Evolutionary conservation across 2,329 filamentous ascomycete species (phyloP).

Genomic region (Truncatella angustata): DNA sequence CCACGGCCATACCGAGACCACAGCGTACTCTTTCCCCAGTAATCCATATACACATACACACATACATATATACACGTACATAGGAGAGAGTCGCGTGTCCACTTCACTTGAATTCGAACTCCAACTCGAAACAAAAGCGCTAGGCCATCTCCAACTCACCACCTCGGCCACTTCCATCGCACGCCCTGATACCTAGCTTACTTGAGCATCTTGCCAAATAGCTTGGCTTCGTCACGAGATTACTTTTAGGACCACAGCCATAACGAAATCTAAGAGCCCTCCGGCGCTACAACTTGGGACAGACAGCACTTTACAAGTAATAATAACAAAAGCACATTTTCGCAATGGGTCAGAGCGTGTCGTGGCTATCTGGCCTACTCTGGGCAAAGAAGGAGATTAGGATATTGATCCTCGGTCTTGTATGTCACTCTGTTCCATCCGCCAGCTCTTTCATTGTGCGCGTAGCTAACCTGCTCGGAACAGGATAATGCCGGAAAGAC

Average conservation of each 20-base stretch:
- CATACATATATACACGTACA: background rate
- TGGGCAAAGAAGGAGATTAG: slow-evolving; percentile 98
- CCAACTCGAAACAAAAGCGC: too few relatives aligned
- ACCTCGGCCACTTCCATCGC: slow-evolving; percentile 8
- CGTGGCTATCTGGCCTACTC: slow-evolving; percentile 69
- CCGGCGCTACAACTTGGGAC: background rate
- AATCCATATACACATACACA: background rate
- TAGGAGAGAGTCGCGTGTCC: too few relatives aligned
- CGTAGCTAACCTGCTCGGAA: background rate
- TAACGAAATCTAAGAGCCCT: background rate
- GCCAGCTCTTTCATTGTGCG: slow-evolving; percentile 7
- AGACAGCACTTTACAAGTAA: background rate
- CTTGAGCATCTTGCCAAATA: slow-evolving; percentile 1
- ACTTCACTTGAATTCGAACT: too few relatives aligned
- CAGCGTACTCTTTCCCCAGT: background rate
- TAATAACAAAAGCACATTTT: slow-evolving; percentile 5
- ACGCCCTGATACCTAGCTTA: slow-evolving; percentile 5
- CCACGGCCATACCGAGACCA: background rate
- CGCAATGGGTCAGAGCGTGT: slow-evolving; percentile 61
- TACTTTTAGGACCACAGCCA: background rate
- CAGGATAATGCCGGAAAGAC: slow-evolving; percentile 99
- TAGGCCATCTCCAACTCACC: too few relatives aligned
- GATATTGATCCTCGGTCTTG: slow-evolving; percentile 90
- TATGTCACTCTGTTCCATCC: slow-evolving; percentile 45
- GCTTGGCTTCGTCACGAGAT: background rate